Conservation (phyloP, 768 basidiomycete species). For the Megacollybia marginata region DNA sequence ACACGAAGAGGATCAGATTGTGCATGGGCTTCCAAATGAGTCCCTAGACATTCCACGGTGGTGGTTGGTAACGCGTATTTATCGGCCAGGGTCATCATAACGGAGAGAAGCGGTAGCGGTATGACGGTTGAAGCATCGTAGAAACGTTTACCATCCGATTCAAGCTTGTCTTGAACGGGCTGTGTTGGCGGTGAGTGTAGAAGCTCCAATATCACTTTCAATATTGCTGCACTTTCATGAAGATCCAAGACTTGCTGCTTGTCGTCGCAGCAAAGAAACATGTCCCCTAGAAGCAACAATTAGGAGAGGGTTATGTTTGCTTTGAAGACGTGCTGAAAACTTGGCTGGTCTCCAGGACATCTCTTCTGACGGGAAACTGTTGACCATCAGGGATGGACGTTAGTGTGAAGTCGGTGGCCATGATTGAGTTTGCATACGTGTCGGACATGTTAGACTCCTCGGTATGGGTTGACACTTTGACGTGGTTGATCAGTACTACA, state of each 20-base stretch:
- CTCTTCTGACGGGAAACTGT: slow-evolving; percentile 42
- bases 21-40: slow-evolving; percentile 50
- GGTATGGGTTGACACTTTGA: too few relatives aligned
- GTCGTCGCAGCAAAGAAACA: slow-evolving; percentile 55
- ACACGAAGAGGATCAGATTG: slow-evolving; percentile 46
- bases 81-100: slow-evolving; percentile 52
- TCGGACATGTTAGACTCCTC: too few relatives aligned
- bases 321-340: slow-evolving; percentile 50
- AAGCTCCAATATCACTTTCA: slow-evolving; percentile 47
- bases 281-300: slow-evolving; percentile 39
- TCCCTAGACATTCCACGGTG: slow-evolving; percentile 33
- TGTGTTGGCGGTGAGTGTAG: slow-evolving; percentile 48
- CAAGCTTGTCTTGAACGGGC: slow-evolving; percentile 23
- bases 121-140: slow-evolving; percentile 43
- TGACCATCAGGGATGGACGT: slow-evolving; percentile 43
- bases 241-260: slow-evolving; percentile 37
- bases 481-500: too few relatives aligned
- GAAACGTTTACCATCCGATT: slow-evolving; percentile 19
- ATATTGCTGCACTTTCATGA: slow-evolving; percentile 40
- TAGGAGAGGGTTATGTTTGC: slow-evolving; percentile 1
- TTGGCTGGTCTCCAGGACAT: slow-evolving; percentile 45
- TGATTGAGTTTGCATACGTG: slow-evolving; percentile 17
- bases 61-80: slow-evolving; percentile 53
- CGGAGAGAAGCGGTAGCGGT: slow-evolving; percentile 56
- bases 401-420: slow-evolving; percentile 43